These are phyloP conservation scores for Galeopsis tetrahit DNA, from an alignment of 257 asterid species.

Conservation along the genomic window DNA sequence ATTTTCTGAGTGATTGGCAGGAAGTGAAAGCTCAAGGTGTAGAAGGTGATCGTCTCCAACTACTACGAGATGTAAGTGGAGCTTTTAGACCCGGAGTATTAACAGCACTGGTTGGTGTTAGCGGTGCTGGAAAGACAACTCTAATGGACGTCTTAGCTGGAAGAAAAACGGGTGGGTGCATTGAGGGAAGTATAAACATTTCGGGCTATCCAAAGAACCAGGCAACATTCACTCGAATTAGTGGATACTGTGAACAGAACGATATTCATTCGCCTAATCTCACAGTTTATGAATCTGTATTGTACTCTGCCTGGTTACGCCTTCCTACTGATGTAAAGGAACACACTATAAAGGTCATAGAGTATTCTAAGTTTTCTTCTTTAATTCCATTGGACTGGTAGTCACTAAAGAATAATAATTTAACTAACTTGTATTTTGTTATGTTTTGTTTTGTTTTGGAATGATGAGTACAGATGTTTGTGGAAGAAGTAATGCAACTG, in stretches of 20 bases:
- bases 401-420: too few species aligned
- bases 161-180: slow-evolving; percentile 62
- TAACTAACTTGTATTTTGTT: background rate
- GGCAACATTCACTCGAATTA: slow-evolving; percentile 55
- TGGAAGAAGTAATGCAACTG: slow-evolving; percentile 55
- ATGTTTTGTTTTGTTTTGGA: background rate
- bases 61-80: slow-evolving; percentile 53
- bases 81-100: slow-evolving; percentile 65
- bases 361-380: too few species aligned
- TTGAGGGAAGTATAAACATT: slow-evolving; percentile 55
- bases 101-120: slow-evolving; percentile 69
- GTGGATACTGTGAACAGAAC: slow-evolving; percentile 66
- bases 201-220: slow-evolving; percentile 66
- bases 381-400: too few species aligned
- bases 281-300: slow-evolving; percentile 61
- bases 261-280: slow-evolving; percentile 62
- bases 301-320: slow-evolving; percentile 71
- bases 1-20: slow-evolving; percentile 30
- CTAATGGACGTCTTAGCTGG: slow-evolving; percentile 74
- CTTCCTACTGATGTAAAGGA: slow-evolving; percentile 49
- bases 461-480: slow-evolving; percentile 46
- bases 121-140: slow-evolving; percentile 78
- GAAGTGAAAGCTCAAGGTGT: slow-evolving; percentile 64
- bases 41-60: slow-evolving; percentile 51
- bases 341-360: slow-evolving; percentile 42